phyloP scores from a whole-genome alignment of 202 grass and related monocot genomes.

The Schoenoplectus triqueter region DNA sequence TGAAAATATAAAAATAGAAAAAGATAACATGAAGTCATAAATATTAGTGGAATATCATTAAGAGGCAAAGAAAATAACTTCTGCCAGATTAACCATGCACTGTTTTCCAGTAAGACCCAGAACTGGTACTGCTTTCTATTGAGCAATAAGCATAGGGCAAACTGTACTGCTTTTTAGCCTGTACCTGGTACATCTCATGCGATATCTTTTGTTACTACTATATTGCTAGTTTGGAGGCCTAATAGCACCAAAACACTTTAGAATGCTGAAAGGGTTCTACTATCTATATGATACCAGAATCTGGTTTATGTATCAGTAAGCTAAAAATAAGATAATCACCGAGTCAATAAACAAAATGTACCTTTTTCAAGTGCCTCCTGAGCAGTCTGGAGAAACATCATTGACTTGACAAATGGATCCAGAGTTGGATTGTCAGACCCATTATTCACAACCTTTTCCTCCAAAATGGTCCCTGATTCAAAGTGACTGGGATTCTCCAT shows the following conservation, averaged over 20 bases:
- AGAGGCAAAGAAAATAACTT: not conserved
- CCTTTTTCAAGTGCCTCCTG: constrained; percentile 68
- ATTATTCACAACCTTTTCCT: constrained; percentile 36
- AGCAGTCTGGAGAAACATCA: constrained; percentile 50
- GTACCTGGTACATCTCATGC: not conserved
- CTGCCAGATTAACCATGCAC: constrained; percentile 2
- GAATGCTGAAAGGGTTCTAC: not conserved
- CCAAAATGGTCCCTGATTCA: constrained; percentile 38
- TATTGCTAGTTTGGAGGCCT: not conserved
- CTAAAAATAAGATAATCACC: not conserved
- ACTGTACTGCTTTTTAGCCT: not conserved
- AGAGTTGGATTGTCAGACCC: constrained; percentile 28
- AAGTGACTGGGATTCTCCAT: constrained; percentile 35
- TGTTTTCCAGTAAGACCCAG: not conserved
- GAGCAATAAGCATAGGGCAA: not conserved
- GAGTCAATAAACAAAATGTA: constrained; percentile 34
- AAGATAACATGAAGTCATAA: not conserved
- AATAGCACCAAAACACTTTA: not conserved
- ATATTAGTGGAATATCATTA: not conserved
- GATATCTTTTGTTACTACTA: not conserved
- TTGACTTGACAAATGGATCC: constrained; percentile 43
- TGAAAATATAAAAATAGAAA: not conserved
- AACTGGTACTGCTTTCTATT: constrained; percentile 9
- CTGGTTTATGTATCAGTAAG: not conserved
- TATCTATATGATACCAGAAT: not conserved